These are phyloP conservation scores for Kodamaea nitidulidarum DNA, from an alignment of 805 yeast species.

Conservation along the genomic window DNA sequence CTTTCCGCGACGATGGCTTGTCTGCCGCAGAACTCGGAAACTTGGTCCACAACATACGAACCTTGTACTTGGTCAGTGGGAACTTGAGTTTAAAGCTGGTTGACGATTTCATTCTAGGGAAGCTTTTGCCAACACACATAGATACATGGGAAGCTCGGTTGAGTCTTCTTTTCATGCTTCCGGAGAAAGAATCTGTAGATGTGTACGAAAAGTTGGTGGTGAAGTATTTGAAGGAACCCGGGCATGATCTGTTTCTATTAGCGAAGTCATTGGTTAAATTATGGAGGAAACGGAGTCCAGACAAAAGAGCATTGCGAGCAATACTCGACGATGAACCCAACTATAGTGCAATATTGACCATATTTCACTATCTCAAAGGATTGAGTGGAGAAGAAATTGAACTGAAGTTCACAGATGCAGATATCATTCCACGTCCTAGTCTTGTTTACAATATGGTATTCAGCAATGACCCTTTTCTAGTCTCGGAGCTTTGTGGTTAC, in stretches of 20 bases:
- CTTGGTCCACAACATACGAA: constrained; percentile 12
- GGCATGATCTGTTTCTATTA: not conserved
- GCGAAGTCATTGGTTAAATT: not conserved
- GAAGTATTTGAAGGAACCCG: not conserved
- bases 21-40: constrained; percentile 11
- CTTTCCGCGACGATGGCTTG: constrained; percentile 16
- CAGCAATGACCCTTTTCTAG: constrained; percentile 39
- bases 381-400: not conserved
- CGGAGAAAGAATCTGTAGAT: not conserved
- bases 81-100: constrained; percentile 17
- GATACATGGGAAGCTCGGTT: not conserved
- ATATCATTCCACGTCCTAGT: constrained; percentile 37
- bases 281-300: not conserved
- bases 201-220: not conserved
- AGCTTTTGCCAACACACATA: not conserved
- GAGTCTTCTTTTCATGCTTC: not conserved
- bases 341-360: not conserved
- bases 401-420: constrained; percentile 5
- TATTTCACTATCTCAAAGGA: not conserved
- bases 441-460: constrained; percentile 37
- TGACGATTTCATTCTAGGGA: constrained; percentile 12
- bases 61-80: constrained; percentile 10
- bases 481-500: constrained; percentile 46
- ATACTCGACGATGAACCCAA: not conserved
- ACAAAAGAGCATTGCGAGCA: not conserved